Evolutionary conservation across 805 yeast genomes (phyloP).

Genomic region (Kregervanrija delftensis): DNA sequence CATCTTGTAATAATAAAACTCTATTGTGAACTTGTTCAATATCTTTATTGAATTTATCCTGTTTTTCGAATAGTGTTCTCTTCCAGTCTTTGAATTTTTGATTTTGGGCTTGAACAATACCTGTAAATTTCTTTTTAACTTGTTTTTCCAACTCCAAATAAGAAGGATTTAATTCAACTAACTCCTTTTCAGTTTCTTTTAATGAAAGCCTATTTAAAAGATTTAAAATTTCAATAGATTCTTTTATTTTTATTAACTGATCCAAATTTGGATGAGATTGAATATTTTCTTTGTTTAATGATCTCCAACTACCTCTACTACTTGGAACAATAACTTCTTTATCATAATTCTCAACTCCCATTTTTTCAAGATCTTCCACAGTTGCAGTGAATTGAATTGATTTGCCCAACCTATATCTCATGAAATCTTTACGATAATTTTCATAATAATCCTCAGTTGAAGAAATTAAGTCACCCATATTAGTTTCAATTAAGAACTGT

Average conservation of each 20-base stretch:
- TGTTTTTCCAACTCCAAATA: conserved; percentile 37
- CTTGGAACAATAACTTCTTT: conserved; percentile 18
- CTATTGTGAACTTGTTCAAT: conserved; percentile 37
- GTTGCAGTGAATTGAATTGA: conserved; percentile 17
- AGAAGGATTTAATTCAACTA: conserved; percentile 39
- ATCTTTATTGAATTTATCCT: conserved; percentile 47
- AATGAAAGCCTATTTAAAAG: conserved; percentile 32
- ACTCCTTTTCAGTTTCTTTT: conserved; percentile 30
- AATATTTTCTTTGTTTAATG: conserved; percentile 9
- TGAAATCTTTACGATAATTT: conserved; percentile 51
- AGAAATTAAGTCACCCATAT: conserved; percentile 72
- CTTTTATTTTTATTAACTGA: conserved; percentile 20
- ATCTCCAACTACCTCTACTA: conserved; percentile 21
- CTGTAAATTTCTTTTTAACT: conserved; percentile 37
- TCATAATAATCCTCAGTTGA: conserved; percentile 78
- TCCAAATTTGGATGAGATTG: conserved; percentile 23
- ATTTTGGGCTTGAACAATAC: conserved; percentile 43
- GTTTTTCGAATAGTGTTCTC: conserved; percentile 45
- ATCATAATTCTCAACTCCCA: conserved; percentile 15
- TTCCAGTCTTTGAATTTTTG: conserved; percentile 58
- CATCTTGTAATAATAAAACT: conserved; percentile 31
- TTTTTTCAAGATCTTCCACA: conserved; percentile 5
- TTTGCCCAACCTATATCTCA: conserved; percentile 30
- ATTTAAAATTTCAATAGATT: conserved; percentile 30
- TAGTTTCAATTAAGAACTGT: conserved; percentile 55